These are phyloP conservation scores for Quercus phellos DNA, from an alignment of 331 rosid species.

Conservation along the genomic window DNA sequence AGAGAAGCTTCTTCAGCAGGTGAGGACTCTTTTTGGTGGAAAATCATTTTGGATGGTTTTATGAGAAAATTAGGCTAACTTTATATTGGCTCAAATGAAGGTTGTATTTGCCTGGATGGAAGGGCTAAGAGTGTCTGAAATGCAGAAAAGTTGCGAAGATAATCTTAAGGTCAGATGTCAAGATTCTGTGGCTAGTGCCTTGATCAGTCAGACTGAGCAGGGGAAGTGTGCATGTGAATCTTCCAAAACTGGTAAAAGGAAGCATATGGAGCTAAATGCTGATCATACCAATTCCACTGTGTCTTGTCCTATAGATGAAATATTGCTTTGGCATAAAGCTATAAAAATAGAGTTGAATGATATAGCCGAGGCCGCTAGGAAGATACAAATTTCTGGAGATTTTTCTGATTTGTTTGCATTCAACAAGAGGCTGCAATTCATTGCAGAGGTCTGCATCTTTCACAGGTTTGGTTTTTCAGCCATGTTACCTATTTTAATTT, in stretches of 20 bases:
- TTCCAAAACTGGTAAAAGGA: conserved; percentile 36
- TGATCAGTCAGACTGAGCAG: conserved; percentile 10
- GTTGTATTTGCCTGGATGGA: conserved; percentile 29
- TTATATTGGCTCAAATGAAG: conserved; percentile 19
- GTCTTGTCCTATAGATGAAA: conserved; percentile 25
- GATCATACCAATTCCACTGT: conserved; percentile 15
- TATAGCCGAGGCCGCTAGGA: conserved; percentile 19
- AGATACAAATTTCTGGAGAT: conserved; percentile 26
- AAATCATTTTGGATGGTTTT: background rate
- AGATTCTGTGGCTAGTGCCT: conserved; percentile 1
- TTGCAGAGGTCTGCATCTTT: conserved; percentile 30
- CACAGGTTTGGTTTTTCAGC: conserved; percentile 23
- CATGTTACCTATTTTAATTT: background rate
- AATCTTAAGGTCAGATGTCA: conserved; percentile 16
- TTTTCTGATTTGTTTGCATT: conserved; percentile 21
- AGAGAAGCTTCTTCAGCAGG: conserved; percentile 32
- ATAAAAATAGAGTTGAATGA: conserved; percentile 24
- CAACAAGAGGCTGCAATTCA: conserved; percentile 28
- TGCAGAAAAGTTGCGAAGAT: conserved; percentile 10
- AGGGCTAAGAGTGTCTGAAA: conserved; percentile 19
- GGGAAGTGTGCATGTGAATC: conserved; percentile 18
- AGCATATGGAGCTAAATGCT: conserved; percentile 23
- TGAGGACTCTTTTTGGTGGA: conserved; percentile 5
- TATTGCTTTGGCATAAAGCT: conserved; percentile 29
- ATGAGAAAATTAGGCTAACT: conserved; percentile 1